These are phyloP conservation scores for Closterium sp. DNA, from an alignment of 139 green algal species.

Conservation along the genomic window DNA sequence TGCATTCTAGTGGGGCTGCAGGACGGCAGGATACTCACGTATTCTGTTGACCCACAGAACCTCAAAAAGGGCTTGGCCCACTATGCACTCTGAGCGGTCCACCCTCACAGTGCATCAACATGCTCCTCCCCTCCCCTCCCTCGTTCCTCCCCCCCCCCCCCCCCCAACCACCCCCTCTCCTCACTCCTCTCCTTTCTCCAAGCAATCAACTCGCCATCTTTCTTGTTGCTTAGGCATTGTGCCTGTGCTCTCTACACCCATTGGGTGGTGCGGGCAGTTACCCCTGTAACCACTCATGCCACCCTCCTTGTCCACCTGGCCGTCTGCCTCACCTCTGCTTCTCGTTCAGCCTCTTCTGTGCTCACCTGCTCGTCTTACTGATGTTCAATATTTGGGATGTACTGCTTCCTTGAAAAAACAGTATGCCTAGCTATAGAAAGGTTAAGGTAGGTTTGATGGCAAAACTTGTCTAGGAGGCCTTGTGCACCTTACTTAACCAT, in stretches of 20 bases:
- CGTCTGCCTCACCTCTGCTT: background rate
- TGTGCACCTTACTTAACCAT: too few relatives aligned
- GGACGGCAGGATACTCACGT: conserved; percentile 23
- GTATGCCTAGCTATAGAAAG: too few relatives aligned
- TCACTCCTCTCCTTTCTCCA: background rate
- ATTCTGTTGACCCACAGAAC: conserved; percentile 17
- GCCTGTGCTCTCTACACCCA: too few relatives aligned
- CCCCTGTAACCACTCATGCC: background rate
- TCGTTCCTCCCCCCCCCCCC: too few relatives aligned
- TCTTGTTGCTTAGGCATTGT: too few relatives aligned
- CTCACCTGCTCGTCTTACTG: too few relatives aligned
- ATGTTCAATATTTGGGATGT: too few relatives aligned
- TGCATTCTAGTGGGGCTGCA: conserved; percentile 35
- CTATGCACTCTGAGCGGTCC: background rate
- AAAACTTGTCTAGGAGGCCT: too few relatives aligned
- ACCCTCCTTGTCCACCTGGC: background rate
- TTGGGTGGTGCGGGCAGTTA: background rate
- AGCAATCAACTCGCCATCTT: background rate
- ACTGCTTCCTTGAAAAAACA: too few relatives aligned
- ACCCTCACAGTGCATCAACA: background rate
- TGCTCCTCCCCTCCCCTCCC: background rate
- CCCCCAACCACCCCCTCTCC: background rate
- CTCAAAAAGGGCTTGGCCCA: conserved; percentile 13
- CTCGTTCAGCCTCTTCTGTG: background rate
- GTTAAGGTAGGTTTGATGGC: too few relatives aligned